Percentiles rank a stretch among this genome's conserved stretches.
These are phyloP conservation scores for Ogataea saltuana DNA, from an alignment of 805 yeast genomes.

Conservation along the genomic window DNA sequence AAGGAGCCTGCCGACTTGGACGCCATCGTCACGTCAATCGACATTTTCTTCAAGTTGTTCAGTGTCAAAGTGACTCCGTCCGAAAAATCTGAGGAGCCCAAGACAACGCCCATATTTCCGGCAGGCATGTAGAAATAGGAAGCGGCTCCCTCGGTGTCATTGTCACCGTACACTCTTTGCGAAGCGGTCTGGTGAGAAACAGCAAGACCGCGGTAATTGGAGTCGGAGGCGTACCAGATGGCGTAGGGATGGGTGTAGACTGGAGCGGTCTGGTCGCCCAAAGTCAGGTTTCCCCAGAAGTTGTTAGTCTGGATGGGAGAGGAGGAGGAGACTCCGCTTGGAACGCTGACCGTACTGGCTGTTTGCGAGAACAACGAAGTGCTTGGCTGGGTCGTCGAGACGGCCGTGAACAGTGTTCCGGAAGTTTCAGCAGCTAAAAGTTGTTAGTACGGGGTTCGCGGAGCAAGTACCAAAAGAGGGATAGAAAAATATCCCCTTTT, in stretches of 20 bases:
- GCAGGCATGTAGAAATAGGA: constrained; percentile 64
- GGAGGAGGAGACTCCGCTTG: constrained; percentile 24
- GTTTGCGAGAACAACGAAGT: constrained; percentile 37
- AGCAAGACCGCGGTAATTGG: constrained; percentile 55
- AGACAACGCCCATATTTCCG: constrained; percentile 56
- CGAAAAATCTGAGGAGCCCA: constrained; percentile 44
- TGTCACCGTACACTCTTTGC: constrained; percentile 66
- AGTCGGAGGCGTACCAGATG: constrained; percentile 56
- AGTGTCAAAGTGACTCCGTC: constrained; percentile 18
- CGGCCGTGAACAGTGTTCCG: constrained; percentile 44
- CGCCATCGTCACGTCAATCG: constrained; percentile 21
- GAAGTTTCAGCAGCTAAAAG: constrained; percentile 24
- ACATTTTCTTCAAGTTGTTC: constrained; percentile 22
- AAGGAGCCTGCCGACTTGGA: constrained; percentile 39
- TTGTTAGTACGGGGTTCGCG: background rate
- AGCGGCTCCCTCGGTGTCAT: constrained; percentile 38
- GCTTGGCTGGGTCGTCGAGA: constrained; percentile 47
- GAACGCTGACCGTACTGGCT: constrained; percentile 29
- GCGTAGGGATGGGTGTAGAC: constrained; percentile 79
- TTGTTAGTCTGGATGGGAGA: constrained; percentile 64
- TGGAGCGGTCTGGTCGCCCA: constrained; percentile 63
- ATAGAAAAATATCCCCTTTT: background rate
- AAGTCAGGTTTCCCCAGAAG: constrained; percentile 67
- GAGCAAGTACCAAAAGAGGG: background rate
- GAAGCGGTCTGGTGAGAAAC: constrained; percentile 58